Conservation (phyloP, 495 filamentous ascomycete genomes). For the Podospora pseudocomata region DNA sequence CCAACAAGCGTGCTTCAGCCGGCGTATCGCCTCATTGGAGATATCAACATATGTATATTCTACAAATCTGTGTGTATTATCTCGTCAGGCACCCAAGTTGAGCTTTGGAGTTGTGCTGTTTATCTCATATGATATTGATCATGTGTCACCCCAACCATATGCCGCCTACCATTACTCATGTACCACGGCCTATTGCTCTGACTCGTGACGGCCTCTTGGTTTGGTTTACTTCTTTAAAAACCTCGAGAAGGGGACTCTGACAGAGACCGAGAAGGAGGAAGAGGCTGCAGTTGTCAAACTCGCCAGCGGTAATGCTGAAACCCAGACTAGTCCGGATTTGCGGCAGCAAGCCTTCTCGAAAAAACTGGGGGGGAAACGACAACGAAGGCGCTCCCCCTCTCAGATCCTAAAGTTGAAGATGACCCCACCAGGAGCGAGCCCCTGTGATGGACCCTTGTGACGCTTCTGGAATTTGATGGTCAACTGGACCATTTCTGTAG, state of each 20-base stretch:
- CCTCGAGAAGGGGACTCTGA: background rate
- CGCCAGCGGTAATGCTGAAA: constrained; percentile 9
- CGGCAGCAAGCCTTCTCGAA: background rate
- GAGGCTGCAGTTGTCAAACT: constrained; percentile 4
- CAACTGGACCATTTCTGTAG: background rate
- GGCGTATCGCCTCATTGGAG: constrained; percentile 17
- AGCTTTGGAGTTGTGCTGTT: background rate
- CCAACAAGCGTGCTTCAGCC: constrained; percentile 13
- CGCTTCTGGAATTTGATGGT: background rate
- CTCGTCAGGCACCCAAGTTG: background rate
- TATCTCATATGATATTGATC: background rate
- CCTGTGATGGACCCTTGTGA: constrained; percentile 9
- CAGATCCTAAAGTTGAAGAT: background rate
- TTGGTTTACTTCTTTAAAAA: background rate
- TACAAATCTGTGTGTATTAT: background rate
- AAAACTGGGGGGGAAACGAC: background rate
- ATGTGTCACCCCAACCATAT: background rate
- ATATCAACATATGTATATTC: background rate
- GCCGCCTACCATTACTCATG: background rate
- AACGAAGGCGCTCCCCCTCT: background rate
- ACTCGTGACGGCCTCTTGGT: background rate
- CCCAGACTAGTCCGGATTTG: constrained; percentile 1
- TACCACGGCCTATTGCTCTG: background rate
- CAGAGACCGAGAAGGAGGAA: background rate
- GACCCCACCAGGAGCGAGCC: background rate